Evolutionary conservation across 2,329 filamentous ascomycete genomes (phyloP).

Genomic region (Byssoonygena ceratinophila): DNA sequence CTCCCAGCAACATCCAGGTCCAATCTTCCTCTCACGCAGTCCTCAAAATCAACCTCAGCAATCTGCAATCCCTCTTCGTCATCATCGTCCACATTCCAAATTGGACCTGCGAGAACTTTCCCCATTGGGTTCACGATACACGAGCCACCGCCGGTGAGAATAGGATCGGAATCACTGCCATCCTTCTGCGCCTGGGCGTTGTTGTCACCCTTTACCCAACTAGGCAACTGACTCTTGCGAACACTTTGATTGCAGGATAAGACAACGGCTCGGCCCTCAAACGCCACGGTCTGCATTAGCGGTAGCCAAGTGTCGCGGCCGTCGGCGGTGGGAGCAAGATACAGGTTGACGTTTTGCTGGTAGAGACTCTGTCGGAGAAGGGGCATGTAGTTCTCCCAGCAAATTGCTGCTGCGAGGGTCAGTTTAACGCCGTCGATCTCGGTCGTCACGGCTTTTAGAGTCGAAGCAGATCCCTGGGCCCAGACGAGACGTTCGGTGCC

Average conservation of each 20-base stretch:
- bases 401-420: slow-evolving; percentile 77
- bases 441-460: slow-evolving; percentile 67
- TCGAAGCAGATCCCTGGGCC: slow-evolving; percentile 73
- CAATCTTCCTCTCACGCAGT: slow-evolving; percentile 69
- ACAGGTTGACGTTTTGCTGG: slow-evolving; percentile 81
- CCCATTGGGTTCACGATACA: slow-evolving; percentile 71
- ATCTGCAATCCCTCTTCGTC: slow-evolving; percentile 53
- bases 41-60: slow-evolving; percentile 73
- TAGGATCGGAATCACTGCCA: slow-evolving; percentile 36
- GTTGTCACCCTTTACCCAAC: slow-evolving; percentile 39
- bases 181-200: neutral
- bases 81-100: slow-evolving; percentile 57
- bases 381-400: slow-evolving; percentile 97
- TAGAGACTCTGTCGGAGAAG: slow-evolving; percentile 74
- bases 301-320: slow-evolving; percentile 69
- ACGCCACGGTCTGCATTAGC: slow-evolving; percentile 70
- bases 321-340: slow-evolving; percentile 83
- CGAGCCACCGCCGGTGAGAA: slow-evolving; percentile 64
- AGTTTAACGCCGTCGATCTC: slow-evolving; percentile 67
- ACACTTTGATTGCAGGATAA: slow-evolving; percentile 77
- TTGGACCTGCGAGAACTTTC: slow-evolving; percentile 65
- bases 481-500: slow-evolving; percentile 74
- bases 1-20: slow-evolving; percentile 78
- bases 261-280: slow-evolving; percentile 77
- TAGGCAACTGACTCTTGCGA: slow-evolving; percentile 46